phyloP scores from a whole-genome alignment of 352 stramenopile species.

The Pythium biforme region DNA sequence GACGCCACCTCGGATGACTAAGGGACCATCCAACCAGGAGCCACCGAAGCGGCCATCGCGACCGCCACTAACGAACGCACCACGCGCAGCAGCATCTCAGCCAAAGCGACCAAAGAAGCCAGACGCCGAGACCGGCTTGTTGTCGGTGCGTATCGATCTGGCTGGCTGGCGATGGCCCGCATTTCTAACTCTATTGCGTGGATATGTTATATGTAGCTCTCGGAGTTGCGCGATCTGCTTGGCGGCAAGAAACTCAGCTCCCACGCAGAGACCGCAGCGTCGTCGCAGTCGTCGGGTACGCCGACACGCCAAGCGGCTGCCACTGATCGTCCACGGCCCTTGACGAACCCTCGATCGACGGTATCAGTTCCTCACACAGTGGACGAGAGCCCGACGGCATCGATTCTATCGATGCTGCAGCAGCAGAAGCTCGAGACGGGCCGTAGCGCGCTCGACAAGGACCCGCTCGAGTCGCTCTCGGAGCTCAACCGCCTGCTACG shows the following conservation, averaged over 20 bases:
- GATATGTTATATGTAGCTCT: conserved; percentile 31
- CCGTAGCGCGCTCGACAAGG: conserved; percentile 26
- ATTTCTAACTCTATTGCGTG: background rate
- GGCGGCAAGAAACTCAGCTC: conserved; percentile 29
- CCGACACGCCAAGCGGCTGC: background rate
- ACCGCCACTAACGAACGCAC: background rate
- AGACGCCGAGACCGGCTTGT: conserved; percentile 35
- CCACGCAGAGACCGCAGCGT: background rate
- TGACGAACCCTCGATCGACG: conserved; percentile 7
- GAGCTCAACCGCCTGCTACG: conserved; percentile 55
- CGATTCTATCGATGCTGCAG: conserved; percentile 28
- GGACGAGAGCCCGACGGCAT: conserved; percentile 17
- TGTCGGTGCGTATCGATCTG: conserved; percentile 32
- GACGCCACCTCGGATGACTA: background rate
- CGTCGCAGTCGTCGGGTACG: background rate
- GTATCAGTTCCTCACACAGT: background rate
- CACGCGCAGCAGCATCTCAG: background rate
- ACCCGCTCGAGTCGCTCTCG: conserved; percentile 50
- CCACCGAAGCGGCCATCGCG: background rate
- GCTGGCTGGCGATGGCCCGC: conserved; percentile 6
- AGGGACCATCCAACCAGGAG: conserved; percentile 18
- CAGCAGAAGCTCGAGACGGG: conserved; percentile 20
- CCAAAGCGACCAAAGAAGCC: conserved; percentile 5
- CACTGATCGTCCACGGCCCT: conserved; percentile 3
- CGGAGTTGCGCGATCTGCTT: conserved; percentile 47